A percentile compares a stretch with the other conserved stretches of the same genome.
Evolutionary conservation across 148 eudicot species (phyloP).

Genomic region (Dysphania ambrosioides): DNA sequence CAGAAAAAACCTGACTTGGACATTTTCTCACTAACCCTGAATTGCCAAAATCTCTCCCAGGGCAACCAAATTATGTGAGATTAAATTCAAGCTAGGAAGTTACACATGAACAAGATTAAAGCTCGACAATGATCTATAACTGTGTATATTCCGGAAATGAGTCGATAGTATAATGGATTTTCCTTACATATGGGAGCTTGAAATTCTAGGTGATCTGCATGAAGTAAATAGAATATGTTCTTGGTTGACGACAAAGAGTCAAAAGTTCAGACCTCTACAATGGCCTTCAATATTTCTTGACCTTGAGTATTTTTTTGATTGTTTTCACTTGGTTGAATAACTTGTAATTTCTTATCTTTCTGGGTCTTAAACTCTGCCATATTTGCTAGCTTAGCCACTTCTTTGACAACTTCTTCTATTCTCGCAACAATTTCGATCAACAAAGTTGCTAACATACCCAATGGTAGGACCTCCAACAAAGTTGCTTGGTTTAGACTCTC

Average conservation of each 20-base stretch:
- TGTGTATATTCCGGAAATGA: neutral
- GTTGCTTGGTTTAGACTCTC: conserved; percentile 22
- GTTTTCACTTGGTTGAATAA: conserved; percentile 26
- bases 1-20: neutral
- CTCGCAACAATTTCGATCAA: conserved; percentile 63
- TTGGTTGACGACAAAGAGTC: conserved; percentile 13
- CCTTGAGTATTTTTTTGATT: conserved; percentile 27
- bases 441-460: conserved; percentile 60
- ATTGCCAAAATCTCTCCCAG: neutral
- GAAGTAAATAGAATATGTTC: conserved; percentile 9
- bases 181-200: neutral
- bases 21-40: too few species aligned
- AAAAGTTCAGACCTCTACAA: conserved; percentile 38
- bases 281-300: conserved; percentile 34
- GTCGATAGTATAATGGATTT: neutral
- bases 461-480: conserved; percentile 56
- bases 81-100: neutral
- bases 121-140: conserved; percentile 1
- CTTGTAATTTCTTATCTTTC: conserved; percentile 33
- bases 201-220: conserved; percentile 3
- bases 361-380: conserved; percentile 51
- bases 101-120: neutral
- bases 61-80: conserved; percentile 3
- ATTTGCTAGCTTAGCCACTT: conserved; percentile 50
- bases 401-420: conserved; percentile 50